A percentile compares a stretch with the other conserved stretches of the same genome.
Evolutionary conservation across 2,329 filamentous ascomycete species (phyloP).

Genomic region (Ramularia endophylla): DNA sequence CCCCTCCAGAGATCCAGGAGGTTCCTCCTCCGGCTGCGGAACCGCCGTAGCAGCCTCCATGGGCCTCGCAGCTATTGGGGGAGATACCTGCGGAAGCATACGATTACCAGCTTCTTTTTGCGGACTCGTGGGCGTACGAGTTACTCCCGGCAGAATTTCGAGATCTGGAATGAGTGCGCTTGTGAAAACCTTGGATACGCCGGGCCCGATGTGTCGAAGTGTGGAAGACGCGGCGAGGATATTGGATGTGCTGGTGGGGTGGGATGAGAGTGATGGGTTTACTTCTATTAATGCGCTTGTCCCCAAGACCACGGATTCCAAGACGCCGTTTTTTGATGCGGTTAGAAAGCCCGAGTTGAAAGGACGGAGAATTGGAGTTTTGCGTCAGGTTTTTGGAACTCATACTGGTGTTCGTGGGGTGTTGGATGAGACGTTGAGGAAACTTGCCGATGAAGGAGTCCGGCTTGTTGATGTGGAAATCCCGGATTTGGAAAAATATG

Average conservation of each 20-base stretch:
- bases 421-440: slow-evolving; percentile 11
- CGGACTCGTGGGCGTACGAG: slow-evolving; percentile 22
- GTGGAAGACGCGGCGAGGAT: slow-evolving; percentile 23
- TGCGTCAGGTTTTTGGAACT: slow-evolving; percentile 19
- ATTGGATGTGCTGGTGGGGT: slow-evolving; percentile 21
- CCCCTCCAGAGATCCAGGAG: slow-evolving; percentile 23
- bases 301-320: neutral
- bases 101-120: slow-evolving; percentile 23
- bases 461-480: slow-evolving; percentile 23
- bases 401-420: slow-evolving; percentile 17
- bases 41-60: slow-evolving; percentile 25
- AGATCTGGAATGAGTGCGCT: slow-evolving; percentile 14
- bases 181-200: slow-evolving; percentile 21
- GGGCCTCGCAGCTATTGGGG: slow-evolving; percentile 23
- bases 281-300: slow-evolving; percentile 18
- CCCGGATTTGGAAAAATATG: slow-evolving; percentile 17
- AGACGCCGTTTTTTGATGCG: slow-evolving; percentile 14
- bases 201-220: slow-evolving; percentile 20
- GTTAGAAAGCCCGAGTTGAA: slow-evolving; percentile 12
- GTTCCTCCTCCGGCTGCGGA: slow-evolving; percentile 24
- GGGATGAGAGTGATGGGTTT: slow-evolving; percentile 17
- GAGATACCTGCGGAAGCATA: slow-evolving; percentile 26
- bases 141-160: slow-evolving; percentile 22
- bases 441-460: slow-evolving; percentile 14
- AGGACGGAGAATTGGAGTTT: slow-evolving; percentile 19